Evolutionary conservation across 2,329 filamentous ascomycete genomes (phyloP).

Genomic region (Pyrenophora teres): DNA sequence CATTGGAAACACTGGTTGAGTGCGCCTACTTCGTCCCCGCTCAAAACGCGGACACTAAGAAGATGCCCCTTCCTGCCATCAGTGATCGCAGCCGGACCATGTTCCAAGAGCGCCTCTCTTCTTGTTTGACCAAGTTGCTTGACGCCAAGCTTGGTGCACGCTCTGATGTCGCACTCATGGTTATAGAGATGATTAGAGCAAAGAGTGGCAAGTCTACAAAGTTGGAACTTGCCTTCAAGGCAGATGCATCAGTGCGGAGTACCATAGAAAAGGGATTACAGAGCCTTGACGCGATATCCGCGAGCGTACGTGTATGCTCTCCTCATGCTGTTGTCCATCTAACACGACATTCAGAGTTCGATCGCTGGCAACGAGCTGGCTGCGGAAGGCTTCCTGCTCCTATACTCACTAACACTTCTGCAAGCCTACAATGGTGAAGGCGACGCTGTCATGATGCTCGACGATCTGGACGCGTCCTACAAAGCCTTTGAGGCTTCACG

Average conservation of each 20-base stretch:
- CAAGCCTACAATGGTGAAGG: constrained; percentile 89
- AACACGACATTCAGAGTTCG: constrained; percentile 25
- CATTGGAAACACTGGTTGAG: constrained; percentile 54
- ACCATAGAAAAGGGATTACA: constrained; percentile 42
- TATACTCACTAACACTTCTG: constrained; percentile 83
- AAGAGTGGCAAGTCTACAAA: constrained; percentile 38
- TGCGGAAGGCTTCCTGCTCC: constrained; percentile 71
- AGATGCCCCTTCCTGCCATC: constrained; percentile 51
- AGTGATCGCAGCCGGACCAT: constrained; percentile 55
- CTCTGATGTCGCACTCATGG: constrained; percentile 35
- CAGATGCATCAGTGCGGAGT: constrained; percentile 52
- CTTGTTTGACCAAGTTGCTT: constrained; percentile 59
- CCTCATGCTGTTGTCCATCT: not conserved
- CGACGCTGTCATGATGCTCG: constrained; percentile 80
- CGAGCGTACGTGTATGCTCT: constrained; percentile 21
- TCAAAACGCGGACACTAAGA: constrained; percentile 35
- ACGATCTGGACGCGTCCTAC: constrained; percentile 72
- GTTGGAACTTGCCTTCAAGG: constrained; percentile 54
- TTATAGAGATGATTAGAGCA: constrained; percentile 35
- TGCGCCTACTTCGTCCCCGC: constrained; percentile 56
- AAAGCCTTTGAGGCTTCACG: constrained; percentile 67
- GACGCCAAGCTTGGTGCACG: constrained; percentile 25
- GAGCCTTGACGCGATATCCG: constrained; percentile 35
- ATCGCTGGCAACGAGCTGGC: constrained; percentile 40
- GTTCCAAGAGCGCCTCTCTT: constrained; percentile 61